These are phyloP conservation scores for Cucurbita moschata DNA, from an alignment of 306 rosid species.

Conservation along the genomic window DNA sequence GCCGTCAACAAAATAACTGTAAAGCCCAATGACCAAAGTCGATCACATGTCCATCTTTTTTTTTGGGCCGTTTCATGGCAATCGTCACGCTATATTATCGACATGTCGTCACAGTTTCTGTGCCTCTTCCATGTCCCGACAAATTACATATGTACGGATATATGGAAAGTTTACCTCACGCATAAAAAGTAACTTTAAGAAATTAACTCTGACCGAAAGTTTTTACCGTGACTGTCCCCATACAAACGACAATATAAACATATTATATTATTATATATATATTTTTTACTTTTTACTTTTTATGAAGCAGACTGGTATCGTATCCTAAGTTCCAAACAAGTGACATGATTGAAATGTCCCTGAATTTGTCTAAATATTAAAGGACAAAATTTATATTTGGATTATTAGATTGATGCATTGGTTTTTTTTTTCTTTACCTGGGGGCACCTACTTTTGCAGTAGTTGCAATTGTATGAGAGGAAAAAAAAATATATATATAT, in stretches of 20 bases:
- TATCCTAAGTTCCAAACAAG: not conserved
- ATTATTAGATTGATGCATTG: conserved; percentile 2
- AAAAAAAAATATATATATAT: too few species aligned
- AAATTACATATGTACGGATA: not conserved
- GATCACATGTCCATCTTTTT: not conserved
- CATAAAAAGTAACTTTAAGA: not conserved
- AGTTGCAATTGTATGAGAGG: not conserved
- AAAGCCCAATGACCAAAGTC: not conserved
- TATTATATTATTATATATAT: not conserved
- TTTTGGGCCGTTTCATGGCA: too few species aligned
- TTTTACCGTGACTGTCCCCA: not conserved
- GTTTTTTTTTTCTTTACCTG: too few species aligned
- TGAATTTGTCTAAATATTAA: not conserved
- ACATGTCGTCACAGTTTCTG: not conserved
- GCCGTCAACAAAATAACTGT: not conserved
- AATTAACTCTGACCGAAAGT: not conserved
- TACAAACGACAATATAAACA: not conserved
- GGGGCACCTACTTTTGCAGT: not conserved
- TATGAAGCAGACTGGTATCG: not conserved
- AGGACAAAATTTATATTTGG: not conserved
- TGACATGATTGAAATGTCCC: not conserved
- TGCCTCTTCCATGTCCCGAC: not conserved
- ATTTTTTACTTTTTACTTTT: not conserved
- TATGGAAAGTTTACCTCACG: not conserved
- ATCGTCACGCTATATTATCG: not conserved